Evolutionary conservation across 257 asterid genomes (phyloP).

Genomic region (Primulina huaijiensis): DNA sequence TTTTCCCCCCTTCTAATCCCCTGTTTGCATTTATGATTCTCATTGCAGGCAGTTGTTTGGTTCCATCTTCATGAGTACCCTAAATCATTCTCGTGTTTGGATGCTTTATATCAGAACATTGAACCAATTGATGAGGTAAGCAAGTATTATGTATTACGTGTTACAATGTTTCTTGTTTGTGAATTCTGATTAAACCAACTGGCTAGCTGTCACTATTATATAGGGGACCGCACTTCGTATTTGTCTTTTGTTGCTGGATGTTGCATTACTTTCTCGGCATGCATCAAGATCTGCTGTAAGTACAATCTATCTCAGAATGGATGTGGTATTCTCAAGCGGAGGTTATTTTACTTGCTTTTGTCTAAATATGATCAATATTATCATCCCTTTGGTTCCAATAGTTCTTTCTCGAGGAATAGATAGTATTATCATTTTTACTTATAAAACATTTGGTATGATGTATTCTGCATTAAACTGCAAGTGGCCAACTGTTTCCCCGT

Average conservation of each 20-base stretch:
- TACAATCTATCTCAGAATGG: slow-evolving; percentile 12
- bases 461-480: not conserved
- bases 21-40: slow-evolving; percentile 25
- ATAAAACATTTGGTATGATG: not conserved
- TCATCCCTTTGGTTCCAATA: not conserved
- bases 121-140: slow-evolving; percentile 88
- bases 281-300: slow-evolving; percentile 83
- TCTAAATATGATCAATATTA: not conserved
- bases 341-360: not conserved
- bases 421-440: too few species aligned
- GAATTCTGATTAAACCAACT: slow-evolving; percentile 3
- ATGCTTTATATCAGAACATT: slow-evolving; percentile 70
- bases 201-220: slow-evolving; percentile 34
- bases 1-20: slow-evolving; percentile 10
- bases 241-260: slow-evolving; percentile 89
- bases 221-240: slow-evolving; percentile 85
- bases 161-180: not conserved
- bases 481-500: not conserved
- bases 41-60: slow-evolving; percentile 83
- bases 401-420: not conserved
- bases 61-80: slow-evolving; percentile 85
- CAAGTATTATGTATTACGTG: not conserved
- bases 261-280: slow-evolving; percentile 60
- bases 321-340: not conserved
- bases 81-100: slow-evolving; percentile 66